phyloP scores from a whole-genome alignment of 441 rosid genomes.

The Breynia disticha region DNA sequence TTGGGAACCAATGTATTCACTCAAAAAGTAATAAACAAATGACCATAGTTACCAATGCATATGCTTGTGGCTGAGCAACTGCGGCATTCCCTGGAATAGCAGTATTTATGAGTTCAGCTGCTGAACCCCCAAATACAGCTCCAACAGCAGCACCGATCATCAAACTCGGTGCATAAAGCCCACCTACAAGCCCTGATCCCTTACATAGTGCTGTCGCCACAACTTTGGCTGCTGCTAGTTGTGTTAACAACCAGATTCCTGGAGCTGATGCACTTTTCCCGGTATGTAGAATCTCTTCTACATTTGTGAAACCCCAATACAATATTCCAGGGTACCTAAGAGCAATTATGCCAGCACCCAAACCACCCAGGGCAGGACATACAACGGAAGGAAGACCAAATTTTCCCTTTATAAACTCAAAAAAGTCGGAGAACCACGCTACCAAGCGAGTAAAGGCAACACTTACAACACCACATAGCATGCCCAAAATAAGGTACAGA shows the following conservation, averaged over 20 bases:
- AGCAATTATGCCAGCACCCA: slow-evolving; percentile 93
- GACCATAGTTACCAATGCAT: slow-evolving; percentile 62
- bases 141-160: slow-evolving; percentile 98
- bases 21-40: not conserved
- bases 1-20: not conserved
- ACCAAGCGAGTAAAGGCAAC: slow-evolving; percentile 79
- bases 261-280: slow-evolving; percentile 98
- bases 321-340: slow-evolving; percentile 93
- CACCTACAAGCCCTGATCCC: slow-evolving; percentile 97
- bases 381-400: slow-evolving; percentile 81
- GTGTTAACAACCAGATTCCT: slow-evolving; percentile 88
- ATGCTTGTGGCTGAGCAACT: slow-evolving; percentile 96
- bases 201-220: slow-evolving; percentile 91
- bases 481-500: slow-evolving; percentile 84
- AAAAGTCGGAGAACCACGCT: slow-evolving; percentile 69
- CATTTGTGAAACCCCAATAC: slow-evolving; percentile 98
- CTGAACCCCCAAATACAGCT: slow-evolving; percentile 94
- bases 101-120: slow-evolving; percentile 75
- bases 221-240: slow-evolving; percentile 88
- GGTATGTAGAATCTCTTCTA: slow-evolving; percentile 90
- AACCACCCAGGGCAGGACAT: slow-evolving; percentile 93
- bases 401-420: slow-evolving; percentile 64
- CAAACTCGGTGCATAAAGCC: slow-evolving; percentile 92
- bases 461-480: slow-evolving; percentile 92
- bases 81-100: slow-evolving; percentile 96